Evolutionary conservation across 139 green algal species (phyloP).

Genomic region (Tetradesmus lagerheimii): DNA sequence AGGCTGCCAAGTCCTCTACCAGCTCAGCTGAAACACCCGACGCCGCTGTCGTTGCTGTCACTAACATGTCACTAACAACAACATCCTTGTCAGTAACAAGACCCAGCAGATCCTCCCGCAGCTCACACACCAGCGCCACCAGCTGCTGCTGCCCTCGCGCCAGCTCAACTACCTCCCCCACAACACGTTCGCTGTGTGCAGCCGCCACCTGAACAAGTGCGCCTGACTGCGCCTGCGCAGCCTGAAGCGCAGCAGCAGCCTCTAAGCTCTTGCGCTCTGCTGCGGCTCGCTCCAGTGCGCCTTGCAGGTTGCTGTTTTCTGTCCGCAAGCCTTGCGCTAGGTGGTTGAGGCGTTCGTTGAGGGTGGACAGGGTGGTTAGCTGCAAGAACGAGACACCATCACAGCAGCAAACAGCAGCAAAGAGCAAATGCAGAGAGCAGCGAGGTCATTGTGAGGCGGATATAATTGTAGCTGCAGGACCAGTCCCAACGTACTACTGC

Average conservation of each 20-base stretch:
- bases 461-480: too few species aligned
- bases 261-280: slow-evolving; percentile 32
- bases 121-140: slow-evolving; percentile 28
- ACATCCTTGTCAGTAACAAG: slow-evolving; percentile 7
- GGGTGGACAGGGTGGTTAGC: background rate
- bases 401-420: background rate
- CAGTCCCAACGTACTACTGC: background rate
- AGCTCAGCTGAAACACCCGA: background rate
- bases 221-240: background rate
- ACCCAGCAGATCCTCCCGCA: slow-evolving; percentile 30
- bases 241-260: slow-evolving; percentile 33
- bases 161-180: slow-evolving; percentile 1
- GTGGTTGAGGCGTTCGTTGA: slow-evolving; percentile 12
- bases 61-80: background rate
- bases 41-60: background rate
- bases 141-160: slow-evolving; percentile 10
- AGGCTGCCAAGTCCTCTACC: background rate
- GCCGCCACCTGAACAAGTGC: slow-evolving; percentile 8
- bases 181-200: background rate
- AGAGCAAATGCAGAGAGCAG: background rate
- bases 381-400: background rate
- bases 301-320: slow-evolving; percentile 12
- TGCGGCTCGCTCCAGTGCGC: slow-evolving; percentile 20
- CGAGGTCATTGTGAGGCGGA: too few species aligned
- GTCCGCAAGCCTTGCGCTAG: background rate